Base-by-base conservation (phyloP, 495 filamentous ascomycete species). In the Xylaria castorea region DNA sequence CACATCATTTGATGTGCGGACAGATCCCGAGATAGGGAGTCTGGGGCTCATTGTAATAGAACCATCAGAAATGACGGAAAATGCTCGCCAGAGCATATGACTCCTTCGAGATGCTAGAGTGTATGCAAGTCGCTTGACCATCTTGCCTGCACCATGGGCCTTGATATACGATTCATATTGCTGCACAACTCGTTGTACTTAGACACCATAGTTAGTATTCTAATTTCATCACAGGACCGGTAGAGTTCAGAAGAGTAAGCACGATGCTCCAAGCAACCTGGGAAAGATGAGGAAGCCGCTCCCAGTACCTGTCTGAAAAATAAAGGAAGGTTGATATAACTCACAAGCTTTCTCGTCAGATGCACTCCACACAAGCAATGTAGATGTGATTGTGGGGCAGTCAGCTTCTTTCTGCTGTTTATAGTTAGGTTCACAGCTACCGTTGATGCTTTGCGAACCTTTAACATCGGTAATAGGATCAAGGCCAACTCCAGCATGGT, bases 361-460 rank as follows among this genome's bases (percentile, higher is more conserved):
- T 4, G 80, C 78, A 8, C 73, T 73, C 75, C 76, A 80, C 18
- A 80, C 76, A 3, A 81, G 73, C n/a, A 81, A 69, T 55, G 34
- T 73, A 1, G 70, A 62, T 3, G 16, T 67, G 20, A 34, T 34
- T 50, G 12, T n/a, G 2, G 18, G 38, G 30, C 44, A 16, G 11
- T 12, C 14, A 1, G 18, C 22, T 22, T 12, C 36, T 40, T 14
- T 25, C 22, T 25, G 36, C 11, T 42, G 32, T 40, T 25, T 25
- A 11, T 18, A 40, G 38, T 38, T 63, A 44, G 36, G 12, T 27
- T 16, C 32, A 42, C 44, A 22, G n/a, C n/a, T 63, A 5, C n/a
- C 11, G 7, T 63, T 25, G n/a, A n/a, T 42, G 8, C 18, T n/a
- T 18, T 3, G 7, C 3, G 20, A 62, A 12, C 8, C n/a, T n/a